Conservation (phyloP, 208 protist genomes). For the Zelonia costaricensis region DNA sequence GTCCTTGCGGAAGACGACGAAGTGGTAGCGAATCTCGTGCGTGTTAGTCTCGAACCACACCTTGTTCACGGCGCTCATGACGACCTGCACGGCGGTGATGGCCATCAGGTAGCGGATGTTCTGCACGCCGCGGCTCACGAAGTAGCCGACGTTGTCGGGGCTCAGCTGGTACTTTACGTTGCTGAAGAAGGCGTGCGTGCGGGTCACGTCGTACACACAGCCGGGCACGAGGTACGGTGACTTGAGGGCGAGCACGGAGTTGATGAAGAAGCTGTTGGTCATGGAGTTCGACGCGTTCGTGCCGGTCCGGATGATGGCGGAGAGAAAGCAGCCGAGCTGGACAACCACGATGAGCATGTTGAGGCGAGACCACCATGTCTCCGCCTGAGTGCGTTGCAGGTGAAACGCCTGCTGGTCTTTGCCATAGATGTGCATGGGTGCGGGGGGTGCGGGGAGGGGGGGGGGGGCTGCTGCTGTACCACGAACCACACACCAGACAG, state of each 20-base stretch:
- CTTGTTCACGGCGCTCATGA: constrained; percentile 59
- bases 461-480: neutral
- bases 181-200: constrained; percentile 50
- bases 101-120: constrained; percentile 78
- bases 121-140: constrained; percentile 56
- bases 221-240: constrained; percentile 21
- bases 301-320: constrained; percentile 51
- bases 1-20: constrained; percentile 84
- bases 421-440: constrained; percentile 79
- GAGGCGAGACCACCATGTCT: constrained; percentile 68
- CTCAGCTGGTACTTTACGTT: constrained; percentile 50
- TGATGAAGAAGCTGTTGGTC: constrained; percentile 62
- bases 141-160: constrained; percentile 66
- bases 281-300: constrained; percentile 49
- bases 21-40: constrained; percentile 81
- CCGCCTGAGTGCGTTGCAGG: constrained; percentile 52
- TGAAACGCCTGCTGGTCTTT: constrained; percentile 84
- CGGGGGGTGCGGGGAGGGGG: neutral
- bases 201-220: constrained; percentile 43
- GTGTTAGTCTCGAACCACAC: constrained; percentile 69
- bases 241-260: constrained; percentile 37
- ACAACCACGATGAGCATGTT: constrained; percentile 59
- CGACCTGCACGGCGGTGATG: constrained; percentile 42
- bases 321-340: constrained; percentile 71
- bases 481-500: too few species aligned